Base-by-base conservation (phyloP, 1,284 basidiomycete genomes). In the Coriolopsis trogii region DNA sequence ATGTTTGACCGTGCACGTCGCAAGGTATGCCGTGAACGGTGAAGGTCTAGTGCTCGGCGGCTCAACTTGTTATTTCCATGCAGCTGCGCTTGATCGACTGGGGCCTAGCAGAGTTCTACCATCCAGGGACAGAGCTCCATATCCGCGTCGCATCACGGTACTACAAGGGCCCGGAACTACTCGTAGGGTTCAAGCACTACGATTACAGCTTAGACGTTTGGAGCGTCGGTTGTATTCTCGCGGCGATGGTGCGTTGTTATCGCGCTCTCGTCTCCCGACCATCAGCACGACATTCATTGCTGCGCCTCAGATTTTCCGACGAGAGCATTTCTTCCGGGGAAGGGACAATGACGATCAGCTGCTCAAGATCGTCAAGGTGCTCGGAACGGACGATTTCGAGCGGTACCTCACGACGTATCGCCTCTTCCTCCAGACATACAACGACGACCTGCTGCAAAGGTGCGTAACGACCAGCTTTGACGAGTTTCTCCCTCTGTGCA, bases 81-180 rank as follows among this genome's bases (percentile, higher is more conserved):
- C 61, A 89, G 85, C 73, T 94, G 43, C 82, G 91, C 21, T 72
- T 95, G 51, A 95, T 95, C 63, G 93, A 95, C 73, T 95, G 93
- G 93, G 93, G 93, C 49, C 73, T 95, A 25, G 93, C 93, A 41
- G 93, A 95, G 68, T 95, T 95, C 72, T 95, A 95, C 69, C 91
- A 93, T 63, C 91, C 91, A 3, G 82, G 84, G 45, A 90, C 87
- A 25, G 86, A 93, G 57, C 93, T 93, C 73, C 93, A 94, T 63
- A 89, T 93, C 52, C 84, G 92, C 12, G 93, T 95, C 8, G 93
- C 91, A n/a, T 91, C 89, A 44, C 79, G 92, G 54, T 93, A 93
- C 73, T 95, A 91, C 77, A 95, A 95, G 69, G 89, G 88, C 0
- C 93, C 93, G 6, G 93, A 95, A 65, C 73, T 95, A 41, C 76